Base-by-base conservation (phyloP, 495 filamentous ascomycete species). In the Penicilliopsis zonata region DNA sequence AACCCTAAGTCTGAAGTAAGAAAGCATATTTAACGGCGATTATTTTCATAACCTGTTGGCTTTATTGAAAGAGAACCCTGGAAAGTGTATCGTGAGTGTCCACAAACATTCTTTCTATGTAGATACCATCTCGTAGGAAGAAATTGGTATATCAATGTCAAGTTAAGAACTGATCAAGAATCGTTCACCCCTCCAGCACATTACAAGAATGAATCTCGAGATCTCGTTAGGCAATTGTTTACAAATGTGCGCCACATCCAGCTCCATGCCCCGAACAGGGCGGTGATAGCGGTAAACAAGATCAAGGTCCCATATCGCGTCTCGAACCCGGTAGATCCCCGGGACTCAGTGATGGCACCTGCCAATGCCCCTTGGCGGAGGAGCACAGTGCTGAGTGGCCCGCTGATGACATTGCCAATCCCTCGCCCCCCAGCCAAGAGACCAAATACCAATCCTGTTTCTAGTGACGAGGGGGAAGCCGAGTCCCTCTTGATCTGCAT, bases 361-460 rank as follows among this genome's bases (percentile, higher is more conserved):
- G 31, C 37, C 28, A 57, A 31, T 14, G 55, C 43, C 8, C 52
- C 50, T 13, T 49, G 41, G 5, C 43, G 44, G 26, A 80, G 31
- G 34, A 82, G 44, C 2, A 53, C 63, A 31, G 73, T 69, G 38
- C 73, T 76, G 35, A 80, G 20, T 10, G 76, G 74, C 0, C 75
- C 76, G 35, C 68, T 69, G 2, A 70, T 58, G 9, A 80, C 63
- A 47, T 70, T 73, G 3, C 78, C 80, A 32, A 86, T 62, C 4
- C 80, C 81, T 37, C 78, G 55, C 0, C 75, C 78, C 18, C 67
- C 69, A 18, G 70, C 67, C 33, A 83, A 42, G 21, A 74, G 61
- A 2, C 74, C 75, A 50, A 80, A 75, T 2, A 82, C 57, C 54
- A 79, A 62, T 2, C 69, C 67, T 1, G 70, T 63, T 20, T 78